A percentile compares a stretch with the other conserved stretches of the same genome.
These are phyloP conservation scores for Terana coerulea DNA, from an alignment of 768 basidiomycete species.

Conservation along the genomic window DNA sequence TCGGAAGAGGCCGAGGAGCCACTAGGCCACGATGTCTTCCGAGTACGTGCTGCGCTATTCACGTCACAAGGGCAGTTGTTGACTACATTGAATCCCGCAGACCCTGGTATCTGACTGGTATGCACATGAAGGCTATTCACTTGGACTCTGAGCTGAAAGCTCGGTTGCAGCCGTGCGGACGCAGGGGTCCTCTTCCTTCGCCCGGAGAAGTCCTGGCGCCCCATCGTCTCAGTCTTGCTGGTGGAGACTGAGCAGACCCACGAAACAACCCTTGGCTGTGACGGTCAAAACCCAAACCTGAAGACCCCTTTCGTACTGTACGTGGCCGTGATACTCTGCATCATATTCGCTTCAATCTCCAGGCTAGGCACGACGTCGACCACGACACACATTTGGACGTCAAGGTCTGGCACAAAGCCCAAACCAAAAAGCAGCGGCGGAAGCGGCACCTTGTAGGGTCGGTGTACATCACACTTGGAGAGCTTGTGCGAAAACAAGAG, in stretches of 20 bases:
- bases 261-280: constrained; percentile 58
- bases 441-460: constrained; percentile 53
- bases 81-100: background rate
- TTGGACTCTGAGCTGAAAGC: background rate
- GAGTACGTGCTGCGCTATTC: background rate
- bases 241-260: constrained; percentile 49
- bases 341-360: background rate
- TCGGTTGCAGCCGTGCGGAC: constrained; percentile 34
- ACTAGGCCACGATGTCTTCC: too few relatives aligned
- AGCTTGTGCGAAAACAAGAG: constrained; percentile 46
- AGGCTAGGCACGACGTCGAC: constrained; percentile 37
- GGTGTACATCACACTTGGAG: constrained; percentile 46
- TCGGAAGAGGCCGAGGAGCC: too few relatives aligned
- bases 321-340: constrained; percentile 19
- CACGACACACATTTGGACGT: constrained; percentile 44
- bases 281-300: constrained; percentile 69
- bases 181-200: constrained; percentile 41
- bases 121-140: background rate
- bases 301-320: constrained; percentile 53
- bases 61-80: background rate
- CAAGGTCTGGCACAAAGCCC: constrained; percentile 52
- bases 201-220: constrained; percentile 63
- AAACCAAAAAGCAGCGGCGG: constrained; percentile 61
- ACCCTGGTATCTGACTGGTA: constrained; percentile 1
- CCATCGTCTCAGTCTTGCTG: constrained; percentile 56